Evolutionary conservation across 2,329 filamentous ascomycete species (phyloP), one percentile per base, ranked within the genome.

Genomic region (Escovopsis weberi): DNA sequence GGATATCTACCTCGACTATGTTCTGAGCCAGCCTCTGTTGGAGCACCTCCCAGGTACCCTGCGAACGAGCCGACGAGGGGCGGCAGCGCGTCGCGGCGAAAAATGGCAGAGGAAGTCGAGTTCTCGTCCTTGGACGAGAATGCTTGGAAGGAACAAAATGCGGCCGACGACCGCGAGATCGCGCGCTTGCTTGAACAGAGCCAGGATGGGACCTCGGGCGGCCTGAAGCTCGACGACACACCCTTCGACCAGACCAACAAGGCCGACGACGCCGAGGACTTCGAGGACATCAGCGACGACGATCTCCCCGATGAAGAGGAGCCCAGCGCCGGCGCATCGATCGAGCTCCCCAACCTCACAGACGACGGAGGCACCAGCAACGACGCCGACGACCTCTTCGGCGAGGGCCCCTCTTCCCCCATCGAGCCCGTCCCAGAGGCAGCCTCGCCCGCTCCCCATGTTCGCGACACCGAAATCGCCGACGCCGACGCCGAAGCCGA

Each of bases 181-280:
- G 59, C 66, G 28, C 61, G 58, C 8, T 57, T 71, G 9, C 55
- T 75, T 12, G 62, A 61, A 26, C 59, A 65, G 40, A 62, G 60
- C 34, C 61, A 67, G 46, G 59, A 64, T 43, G 60, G 59, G 30
- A 55, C 52, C 11, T 60, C 54, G 18, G 54, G 65, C 11, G 61
- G 60, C 8, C 55, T 67, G 4, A 62, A 65, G 40, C 55, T 76
- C 45, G 62, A 69, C 46, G 60, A 62, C 38, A 58, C 54, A 11
- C 60, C 68, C 23, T 73, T 80, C 48, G 78, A 80, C 49, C 69
- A 78, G 49, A 68, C 70, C 6, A 82, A 86, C 59, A 98, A 98
- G 62, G 89, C 87, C 43, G 87, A 87, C 46, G 85, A 96, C 63
- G 91, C 91, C 35, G 66, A 91, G 48, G 91, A 98, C 57, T 98